Evolutionary conservation across 768 basidiomycete species (phyloP).

Genomic region (Suillus lakei): DNA sequence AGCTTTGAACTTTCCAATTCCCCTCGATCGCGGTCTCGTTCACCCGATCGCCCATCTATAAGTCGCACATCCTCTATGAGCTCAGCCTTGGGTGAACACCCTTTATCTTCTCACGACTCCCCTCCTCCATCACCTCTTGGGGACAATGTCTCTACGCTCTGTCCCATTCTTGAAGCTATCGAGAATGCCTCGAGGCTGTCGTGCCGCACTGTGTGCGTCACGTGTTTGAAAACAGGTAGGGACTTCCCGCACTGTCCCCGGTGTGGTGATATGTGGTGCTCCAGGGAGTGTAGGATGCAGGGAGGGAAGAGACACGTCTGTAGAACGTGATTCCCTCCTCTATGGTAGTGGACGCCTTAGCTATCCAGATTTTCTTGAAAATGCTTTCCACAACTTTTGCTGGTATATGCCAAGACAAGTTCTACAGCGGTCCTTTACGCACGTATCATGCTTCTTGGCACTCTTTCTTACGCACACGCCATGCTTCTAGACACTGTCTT

Average conservation of each 20-base stretch:
- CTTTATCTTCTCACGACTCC: constrained; percentile 12
- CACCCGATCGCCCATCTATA: constrained; percentile 42
- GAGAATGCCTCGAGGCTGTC: constrained; percentile 60
- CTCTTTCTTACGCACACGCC: not conserved
- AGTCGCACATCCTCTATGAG: constrained; percentile 44
- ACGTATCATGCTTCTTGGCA: not conserved
- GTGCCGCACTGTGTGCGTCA: constrained; percentile 46
- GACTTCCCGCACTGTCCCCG: constrained; percentile 67
- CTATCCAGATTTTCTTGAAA: not conserved
- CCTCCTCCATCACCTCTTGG: constrained; percentile 24
- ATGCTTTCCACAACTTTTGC: not conserved
- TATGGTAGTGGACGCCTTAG: not conserved
- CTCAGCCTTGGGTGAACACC: constrained; percentile 14
- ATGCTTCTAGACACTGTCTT: not conserved
- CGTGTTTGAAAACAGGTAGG: constrained; percentile 55
- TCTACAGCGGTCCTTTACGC: not conserved
- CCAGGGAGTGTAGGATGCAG: constrained; percentile 59
- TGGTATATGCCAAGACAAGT: not conserved
- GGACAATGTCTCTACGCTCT: constrained; percentile 21
- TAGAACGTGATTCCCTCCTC: constrained; percentile 9
- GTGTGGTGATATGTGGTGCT: constrained; percentile 67
- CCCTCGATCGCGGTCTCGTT: constrained; percentile 26
- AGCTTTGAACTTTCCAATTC: constrained; percentile 34
- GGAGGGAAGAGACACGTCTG: constrained; percentile 59
- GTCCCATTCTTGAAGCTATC: constrained; percentile 54